phyloP scores from a whole-genome alignment of 139 green algal species.

The Eudorina sp. region DNA sequence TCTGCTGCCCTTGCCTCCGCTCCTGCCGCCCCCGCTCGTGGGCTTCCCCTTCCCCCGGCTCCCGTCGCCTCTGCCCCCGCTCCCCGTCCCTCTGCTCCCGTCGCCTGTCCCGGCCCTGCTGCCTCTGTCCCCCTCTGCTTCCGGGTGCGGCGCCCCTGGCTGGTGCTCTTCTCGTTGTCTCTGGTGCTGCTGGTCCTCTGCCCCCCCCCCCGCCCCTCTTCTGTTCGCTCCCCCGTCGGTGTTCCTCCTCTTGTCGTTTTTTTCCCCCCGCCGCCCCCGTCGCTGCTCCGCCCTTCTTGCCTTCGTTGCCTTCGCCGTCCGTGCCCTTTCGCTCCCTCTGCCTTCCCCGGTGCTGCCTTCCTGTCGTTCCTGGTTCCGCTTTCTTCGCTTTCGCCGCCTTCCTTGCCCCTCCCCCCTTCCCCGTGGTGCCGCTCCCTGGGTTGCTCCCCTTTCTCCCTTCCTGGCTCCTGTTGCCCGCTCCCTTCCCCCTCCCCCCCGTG shows the following conservation, averaged over 20 bases:
- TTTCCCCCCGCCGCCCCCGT: background rate
- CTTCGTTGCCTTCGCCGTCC: background rate
- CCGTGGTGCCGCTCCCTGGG: background rate
- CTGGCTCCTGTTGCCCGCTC: background rate
- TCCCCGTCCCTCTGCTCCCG: background rate
- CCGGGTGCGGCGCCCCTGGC: background rate
- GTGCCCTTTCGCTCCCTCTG: background rate
- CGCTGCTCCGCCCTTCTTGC: background rate
- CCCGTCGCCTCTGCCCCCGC: background rate
- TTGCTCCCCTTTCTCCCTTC: conserved; percentile 12
- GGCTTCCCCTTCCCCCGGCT: background rate
- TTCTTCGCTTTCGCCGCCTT: conserved; percentile 6
- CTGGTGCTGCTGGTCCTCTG: background rate
- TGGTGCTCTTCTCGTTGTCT: background rate
- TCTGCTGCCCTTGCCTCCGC: background rate
- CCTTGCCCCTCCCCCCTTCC: background rate
- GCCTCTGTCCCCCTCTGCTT: background rate
- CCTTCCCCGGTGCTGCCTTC: background rate
- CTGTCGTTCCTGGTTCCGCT: background rate
- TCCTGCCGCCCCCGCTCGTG: background rate
- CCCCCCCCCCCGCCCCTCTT: background rate
- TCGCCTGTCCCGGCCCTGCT: background rate
- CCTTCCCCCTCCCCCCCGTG: background rate
- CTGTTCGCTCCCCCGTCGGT: background rate
- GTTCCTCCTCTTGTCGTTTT: background rate